phyloP scores from a whole-genome alignment of 495 filamentous ascomycete genomes.

The Cercophora newfieldiana region DNA sequence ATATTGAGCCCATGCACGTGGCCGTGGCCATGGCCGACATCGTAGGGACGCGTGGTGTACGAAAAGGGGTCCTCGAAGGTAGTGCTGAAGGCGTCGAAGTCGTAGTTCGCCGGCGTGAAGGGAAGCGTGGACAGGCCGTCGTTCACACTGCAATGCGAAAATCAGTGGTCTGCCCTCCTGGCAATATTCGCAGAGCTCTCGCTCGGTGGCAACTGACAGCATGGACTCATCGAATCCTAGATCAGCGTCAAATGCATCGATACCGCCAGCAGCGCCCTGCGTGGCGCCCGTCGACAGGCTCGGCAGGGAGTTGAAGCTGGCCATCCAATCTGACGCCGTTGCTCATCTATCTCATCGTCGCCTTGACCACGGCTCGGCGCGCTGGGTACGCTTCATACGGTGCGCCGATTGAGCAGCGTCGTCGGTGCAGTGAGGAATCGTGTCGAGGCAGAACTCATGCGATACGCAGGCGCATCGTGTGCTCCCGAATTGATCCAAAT shows the following conservation, averaged over 20 bases:
- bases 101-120: slow-evolving; percentile 53
- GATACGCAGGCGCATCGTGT: neutral
- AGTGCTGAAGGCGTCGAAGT: slow-evolving; percentile 54
- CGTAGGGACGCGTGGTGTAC: slow-evolving; percentile 52
- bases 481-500: neutral
- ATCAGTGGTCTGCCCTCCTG: neutral
- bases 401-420: neutral
- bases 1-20: neutral
- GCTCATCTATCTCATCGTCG: slow-evolving; percentile 35
- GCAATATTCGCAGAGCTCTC: neutral
- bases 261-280: slow-evolving; percentile 31
- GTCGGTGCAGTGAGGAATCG: neutral
- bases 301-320: slow-evolving; percentile 50
- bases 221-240: slow-evolving; percentile 48
- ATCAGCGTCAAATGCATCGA: slow-evolving; percentile 44
- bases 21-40: slow-evolving; percentile 26
- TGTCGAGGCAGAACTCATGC: neutral
- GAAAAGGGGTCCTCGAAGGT: slow-evolving; percentile 72
- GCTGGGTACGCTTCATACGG: neutral
- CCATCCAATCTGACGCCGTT: slow-evolving; percentile 34
- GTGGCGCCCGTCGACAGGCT: slow-evolving; percentile 38
- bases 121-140: slow-evolving; percentile 46
- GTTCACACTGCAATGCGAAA: slow-evolving; percentile 40
- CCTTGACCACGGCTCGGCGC: slow-evolving; percentile 10
- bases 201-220: slow-evolving; percentile 35